phyloP scores from a whole-genome alignment of 2,329 filamentous ascomycete genomes.

The Penicillium fuscoglaucum region DNA sequence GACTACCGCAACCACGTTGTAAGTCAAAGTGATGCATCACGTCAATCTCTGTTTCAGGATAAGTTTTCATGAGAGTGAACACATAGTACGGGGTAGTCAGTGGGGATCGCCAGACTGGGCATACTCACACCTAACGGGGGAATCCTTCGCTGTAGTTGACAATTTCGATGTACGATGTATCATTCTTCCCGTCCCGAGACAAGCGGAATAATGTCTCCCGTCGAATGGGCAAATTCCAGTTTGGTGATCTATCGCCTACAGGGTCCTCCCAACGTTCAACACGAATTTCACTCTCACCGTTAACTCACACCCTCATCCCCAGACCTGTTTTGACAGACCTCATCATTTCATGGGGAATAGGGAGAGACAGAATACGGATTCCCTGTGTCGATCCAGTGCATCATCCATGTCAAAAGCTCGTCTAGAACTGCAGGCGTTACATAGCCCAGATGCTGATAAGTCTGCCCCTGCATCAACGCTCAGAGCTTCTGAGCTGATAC shows the following conservation, averaged over 20 bases:
- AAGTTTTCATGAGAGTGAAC: not conserved
- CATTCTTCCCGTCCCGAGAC: not conserved
- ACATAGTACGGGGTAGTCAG: not conserved
- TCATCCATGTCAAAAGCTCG: not conserved
- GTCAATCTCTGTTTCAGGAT: not conserved
- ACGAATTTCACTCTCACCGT: not conserved
- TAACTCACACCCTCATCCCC: not conserved
- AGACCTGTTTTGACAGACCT: not conserved
- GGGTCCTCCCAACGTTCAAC: not conserved
- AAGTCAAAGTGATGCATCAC: not conserved
- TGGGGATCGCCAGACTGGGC: not conserved
- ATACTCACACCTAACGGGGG: not conserved
- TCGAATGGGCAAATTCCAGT: not conserved
- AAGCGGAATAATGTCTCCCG: too few species aligned
- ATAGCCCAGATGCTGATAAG: not conserved
- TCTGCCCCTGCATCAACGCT: slow-evolving; percentile 7
- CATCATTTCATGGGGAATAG: too few species aligned
- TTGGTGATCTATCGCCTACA: not conserved
- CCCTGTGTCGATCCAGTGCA: not conserved
- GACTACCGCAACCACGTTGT: not conserved
- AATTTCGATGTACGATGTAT: slow-evolving; percentile 22
- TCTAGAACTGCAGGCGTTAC: not conserved
- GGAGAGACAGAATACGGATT: not conserved
- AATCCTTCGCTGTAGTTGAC: not conserved
- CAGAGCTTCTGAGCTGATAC: not conserved